Conservation (phyloP, 495 filamentous ascomycete genomes). For the Schizothecium vesticola region DNA sequence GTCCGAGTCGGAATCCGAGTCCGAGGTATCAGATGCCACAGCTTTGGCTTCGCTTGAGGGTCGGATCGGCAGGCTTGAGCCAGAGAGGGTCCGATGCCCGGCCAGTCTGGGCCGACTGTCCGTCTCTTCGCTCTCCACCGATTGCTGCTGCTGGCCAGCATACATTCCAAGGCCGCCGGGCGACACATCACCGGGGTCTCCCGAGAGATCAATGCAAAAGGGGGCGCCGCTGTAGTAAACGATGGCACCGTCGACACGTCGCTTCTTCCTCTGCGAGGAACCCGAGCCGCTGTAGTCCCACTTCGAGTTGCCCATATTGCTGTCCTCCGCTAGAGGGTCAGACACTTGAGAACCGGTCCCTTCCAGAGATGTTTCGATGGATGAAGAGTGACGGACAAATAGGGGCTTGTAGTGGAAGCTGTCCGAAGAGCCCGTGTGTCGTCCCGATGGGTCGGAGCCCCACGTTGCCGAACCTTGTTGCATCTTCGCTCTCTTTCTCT, state of each 20-base stretch:
- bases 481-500: slow-evolving; percentile 39
- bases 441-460: slow-evolving; percentile 9
- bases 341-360: slow-evolving; percentile 30
- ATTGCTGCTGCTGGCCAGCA: slow-evolving; percentile 23
- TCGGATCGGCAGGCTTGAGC: slow-evolving; percentile 39
- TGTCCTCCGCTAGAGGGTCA: slow-evolving; percentile 28
- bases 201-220: slow-evolving; percentile 73
- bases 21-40: slow-evolving; percentile 8
- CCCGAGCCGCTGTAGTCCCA: slow-evolving; percentile 42
- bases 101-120: not conserved
- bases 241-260: slow-evolving; percentile 61
- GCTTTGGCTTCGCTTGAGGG: slow-evolving; percentile 34
- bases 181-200: slow-evolving; percentile 46
- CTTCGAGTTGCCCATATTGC: slow-evolving; percentile 33
- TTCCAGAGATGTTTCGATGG: slow-evolving; percentile 40
- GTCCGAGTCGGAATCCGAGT: slow-evolving; percentile 11
- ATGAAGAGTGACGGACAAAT: slow-evolving; percentile 47
- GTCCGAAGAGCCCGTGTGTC: slow-evolving; percentile 32
- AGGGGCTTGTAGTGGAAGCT: slow-evolving; percentile 61
- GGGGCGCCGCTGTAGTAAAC: slow-evolving; percentile 71
- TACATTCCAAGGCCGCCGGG: slow-evolving; percentile 37
- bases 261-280: slow-evolving; percentile 37
- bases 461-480: not conserved
- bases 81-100: slow-evolving; percentile 32
- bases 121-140: slow-evolving; percentile 3